A percentile compares a stretch with the other conserved stretches of the same genome.
These are phyloP conservation scores for Xylariaceae sp. DNA, from an alignment of 2,329 filamentous ascomycete genomes.

Conservation along the genomic window DNA sequence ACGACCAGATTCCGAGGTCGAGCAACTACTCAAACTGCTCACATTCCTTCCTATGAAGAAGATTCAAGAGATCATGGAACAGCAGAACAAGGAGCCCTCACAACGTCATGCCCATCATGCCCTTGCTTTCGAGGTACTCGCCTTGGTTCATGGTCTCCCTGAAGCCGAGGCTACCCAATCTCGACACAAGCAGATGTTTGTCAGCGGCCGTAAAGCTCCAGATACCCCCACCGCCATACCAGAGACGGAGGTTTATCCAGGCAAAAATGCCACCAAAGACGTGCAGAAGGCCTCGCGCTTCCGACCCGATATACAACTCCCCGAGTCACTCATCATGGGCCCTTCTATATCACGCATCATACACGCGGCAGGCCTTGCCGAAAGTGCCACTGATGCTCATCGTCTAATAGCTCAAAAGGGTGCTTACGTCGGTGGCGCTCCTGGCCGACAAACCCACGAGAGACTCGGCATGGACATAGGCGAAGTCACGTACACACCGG, in stretches of 20 bases:
- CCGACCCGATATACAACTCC: slow-evolving; percentile 55
- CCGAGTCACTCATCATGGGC: slow-evolving; percentile 49
- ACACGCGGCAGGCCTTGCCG: slow-evolving; percentile 54
- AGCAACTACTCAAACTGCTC: slow-evolving; percentile 78
- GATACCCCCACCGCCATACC: slow-evolving; percentile 2
- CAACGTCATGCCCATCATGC: slow-evolving; percentile 76
- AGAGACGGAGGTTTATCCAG: slow-evolving; percentile 22
- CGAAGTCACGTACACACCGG: slow-evolving; percentile 56
- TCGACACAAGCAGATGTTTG: slow-evolving; percentile 50
- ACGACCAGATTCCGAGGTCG: slow-evolving; percentile 75
- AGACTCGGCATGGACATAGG: slow-evolving; percentile 40
- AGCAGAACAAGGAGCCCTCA: slow-evolving; percentile 64
- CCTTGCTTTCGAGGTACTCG: slow-evolving; percentile 76
- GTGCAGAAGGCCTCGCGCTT: slow-evolving; percentile 44
- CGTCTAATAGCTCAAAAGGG: slow-evolving; percentile 53
- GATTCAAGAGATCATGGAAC: slow-evolving; percentile 64
- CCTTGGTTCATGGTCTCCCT: slow-evolving; percentile 68
- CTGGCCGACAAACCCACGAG: slow-evolving; percentile 33
- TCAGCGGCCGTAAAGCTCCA: slow-evolving; percentile 23
- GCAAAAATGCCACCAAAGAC: slow-evolving; percentile 23
- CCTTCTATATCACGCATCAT: slow-evolving; percentile 57
- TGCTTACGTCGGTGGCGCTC: slow-evolving; percentile 57
- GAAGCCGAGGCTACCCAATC: slow-evolving; percentile 60
- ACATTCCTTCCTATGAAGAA: slow-evolving; percentile 73
- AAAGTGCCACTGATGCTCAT: slow-evolving; percentile 54